Percentiles rank a stretch among this genome's conserved stretches.
These are phyloP conservation scores for Sindora glabra DNA, from an alignment of 306 rosid species.

Conservation along the genomic window DNA sequence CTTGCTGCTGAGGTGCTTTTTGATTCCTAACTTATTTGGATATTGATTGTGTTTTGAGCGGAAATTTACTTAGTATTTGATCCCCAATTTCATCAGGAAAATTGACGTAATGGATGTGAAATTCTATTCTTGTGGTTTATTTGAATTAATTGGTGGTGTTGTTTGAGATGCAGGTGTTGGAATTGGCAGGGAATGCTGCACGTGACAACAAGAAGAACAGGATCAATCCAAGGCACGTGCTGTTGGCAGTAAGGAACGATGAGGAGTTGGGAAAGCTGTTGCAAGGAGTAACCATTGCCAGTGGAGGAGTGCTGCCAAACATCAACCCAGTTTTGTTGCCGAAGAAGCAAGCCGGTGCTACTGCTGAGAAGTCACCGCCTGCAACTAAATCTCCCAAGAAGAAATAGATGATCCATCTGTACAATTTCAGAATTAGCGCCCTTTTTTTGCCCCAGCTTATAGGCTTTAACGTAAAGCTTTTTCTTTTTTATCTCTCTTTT, in stretches of 20 bases:
- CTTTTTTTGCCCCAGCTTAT: too few relatives aligned
- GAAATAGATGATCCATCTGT: background rate
- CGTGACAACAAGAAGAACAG: constrained; percentile 85
- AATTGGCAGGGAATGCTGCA: constrained; percentile 80
- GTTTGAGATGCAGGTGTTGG: constrained; percentile 46
- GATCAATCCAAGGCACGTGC: constrained; percentile 69
- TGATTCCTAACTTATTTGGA: background rate
- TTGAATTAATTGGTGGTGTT: background rate
- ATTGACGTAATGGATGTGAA: too few relatives aligned
- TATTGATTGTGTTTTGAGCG: too few relatives aligned
- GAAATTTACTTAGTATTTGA: too few relatives aligned
- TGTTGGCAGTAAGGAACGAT: constrained; percentile 72
- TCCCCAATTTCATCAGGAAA: too few relatives aligned
- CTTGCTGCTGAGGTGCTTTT: constrained; percentile 66
- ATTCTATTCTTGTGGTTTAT: too few relatives aligned
- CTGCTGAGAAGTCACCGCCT: constrained; percentile 5
- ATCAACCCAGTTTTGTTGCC: constrained; percentile 68
- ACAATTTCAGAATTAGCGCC: background rate
- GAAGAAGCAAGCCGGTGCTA: constrained; percentile 28
- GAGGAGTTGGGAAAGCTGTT: constrained; percentile 69
- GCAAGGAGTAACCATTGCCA: constrained; percentile 73
- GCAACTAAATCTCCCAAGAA: constrained; percentile 40
- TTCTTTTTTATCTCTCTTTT: background rate
- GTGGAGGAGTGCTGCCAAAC: constrained; percentile 71
- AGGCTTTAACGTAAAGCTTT: background rate